phyloP scores from a whole-genome alignment of 2,329 filamentous ascomycete genomes.

The Gnomoniopsis sp. region DNA sequence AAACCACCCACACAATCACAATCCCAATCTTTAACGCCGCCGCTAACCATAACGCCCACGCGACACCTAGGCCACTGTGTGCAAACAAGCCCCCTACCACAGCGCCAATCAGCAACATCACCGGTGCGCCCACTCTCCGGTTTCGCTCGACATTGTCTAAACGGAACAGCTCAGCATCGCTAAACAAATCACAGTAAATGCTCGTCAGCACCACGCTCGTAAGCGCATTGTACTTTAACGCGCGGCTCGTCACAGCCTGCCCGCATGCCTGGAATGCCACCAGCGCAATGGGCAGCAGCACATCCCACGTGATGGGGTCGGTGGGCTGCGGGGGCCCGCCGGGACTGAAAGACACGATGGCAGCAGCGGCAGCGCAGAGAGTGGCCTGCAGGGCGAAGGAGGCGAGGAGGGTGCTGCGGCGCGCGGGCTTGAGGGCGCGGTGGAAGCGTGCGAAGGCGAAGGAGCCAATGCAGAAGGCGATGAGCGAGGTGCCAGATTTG shows the following conservation, averaged over 20 bases:
- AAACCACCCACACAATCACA: conserved; percentile 56
- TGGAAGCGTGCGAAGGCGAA: conserved; percentile 70
- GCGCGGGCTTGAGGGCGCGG: conserved; percentile 56
- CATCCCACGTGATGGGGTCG: conserved; percentile 52
- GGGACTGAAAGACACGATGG: conserved; percentile 49
- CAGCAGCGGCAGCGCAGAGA: conserved; percentile 49
- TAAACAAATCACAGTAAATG: conserved; percentile 78
- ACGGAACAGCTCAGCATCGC: conserved; percentile 52
- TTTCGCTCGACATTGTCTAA: conserved; percentile 47
- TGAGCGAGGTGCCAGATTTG: conserved; percentile 68
- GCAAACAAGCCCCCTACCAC: conserved; percentile 48
- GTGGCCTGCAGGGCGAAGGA: conserved; percentile 54
- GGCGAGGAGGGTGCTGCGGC: conserved; percentile 61
- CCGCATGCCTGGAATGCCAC: conserved; percentile 76
- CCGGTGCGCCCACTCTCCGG: conserved; percentile 45
- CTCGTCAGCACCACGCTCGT: conserved; percentile 79
- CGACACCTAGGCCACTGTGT: conserved; percentile 44
- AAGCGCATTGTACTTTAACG: conserved; percentile 65
- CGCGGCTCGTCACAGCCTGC: conserved; percentile 71
- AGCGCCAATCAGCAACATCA: conserved; percentile 47
- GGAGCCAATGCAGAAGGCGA: conserved; percentile 68
- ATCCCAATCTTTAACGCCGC: conserved; percentile 53
- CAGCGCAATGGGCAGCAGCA: conserved; percentile 64
- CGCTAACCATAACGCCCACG: conserved; percentile 58
- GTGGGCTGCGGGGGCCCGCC: conserved; percentile 29